Base-by-base conservation (phyloP, 1,284 basidiomycete species). In the Ganoderma boninense region DNA sequence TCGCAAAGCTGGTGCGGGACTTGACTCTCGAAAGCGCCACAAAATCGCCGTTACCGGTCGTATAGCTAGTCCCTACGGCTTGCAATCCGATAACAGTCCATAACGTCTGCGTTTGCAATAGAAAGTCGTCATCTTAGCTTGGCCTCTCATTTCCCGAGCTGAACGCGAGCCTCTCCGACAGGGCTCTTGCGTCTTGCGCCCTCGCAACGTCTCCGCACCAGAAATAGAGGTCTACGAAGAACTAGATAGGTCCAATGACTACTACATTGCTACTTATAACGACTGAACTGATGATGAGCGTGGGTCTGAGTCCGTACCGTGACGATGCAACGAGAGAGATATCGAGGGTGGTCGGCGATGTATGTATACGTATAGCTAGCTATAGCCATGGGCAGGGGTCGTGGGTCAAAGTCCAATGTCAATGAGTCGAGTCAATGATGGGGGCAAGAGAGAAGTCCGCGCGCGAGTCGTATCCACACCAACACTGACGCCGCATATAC, bases 201-300 rank as follows among this genome's bases (percentile, higher is more conserved):
- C n/a, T n/a, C n/a, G n/a, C n/a, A n/a, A n/a, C n/a, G n/a, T n/a
- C n/a, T n/a, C n/a, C n/a, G n/a, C n/a, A n/a, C n/a, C n/a, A n/a
- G n/a, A n/a, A n/a, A n/a, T n/a, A n/a, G n/a, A n/a, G n/a, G n/a
- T n/a, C n/a, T 54, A 54, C 13, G 49, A 26, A 26, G 63, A 65
- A 74, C 70, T 71, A 74, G 70, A 74, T 74, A 72, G 71, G 73
- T 72, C 73, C 71, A 61, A 71, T 62, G 69, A 74, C 73, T 74
- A 74, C 71, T 74, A 74, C 73, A 74, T 68, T 74, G 73, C 70
- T 74, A 69, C 72, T 70, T 71, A 74, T 72, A 74, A 68, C 66
- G 73, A 70, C 67, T 70, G 71, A 74, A 69, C 69, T 70, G 71
- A 74, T 74, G 73, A 69, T 72, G 73, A 66, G 69, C 62, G 62